Base-by-base conservation (phyloP, 2,329 filamentous ascomycete genomes). In the Sarocladiaceae sp. region DNA sequence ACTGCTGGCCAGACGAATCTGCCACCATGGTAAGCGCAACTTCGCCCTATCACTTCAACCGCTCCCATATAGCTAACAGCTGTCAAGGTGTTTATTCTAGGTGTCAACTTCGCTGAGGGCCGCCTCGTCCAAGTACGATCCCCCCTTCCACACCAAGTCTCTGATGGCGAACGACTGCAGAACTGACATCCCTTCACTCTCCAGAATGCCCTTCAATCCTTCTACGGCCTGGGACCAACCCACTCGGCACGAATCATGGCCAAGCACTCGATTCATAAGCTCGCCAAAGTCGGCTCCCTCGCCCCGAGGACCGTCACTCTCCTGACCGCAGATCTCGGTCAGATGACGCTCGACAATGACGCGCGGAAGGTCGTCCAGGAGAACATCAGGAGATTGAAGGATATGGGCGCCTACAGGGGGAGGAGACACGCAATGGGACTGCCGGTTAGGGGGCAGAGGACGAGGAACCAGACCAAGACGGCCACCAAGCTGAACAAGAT, bases 261-360 rank as follows among this genome's bases (percentile, higher is more conserved):
- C 52, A 90, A 88, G 58, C 84, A 88, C 69, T 83, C 83, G 55
- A 94, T 98, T 60, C 87, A 95, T 68, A 83, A 88, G 23, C 83
- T 79, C 46, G 85, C 87, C 52, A 85, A 82, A 58, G 73, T 97
- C 53, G 86, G 85, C 61, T 74, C 80, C 6, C 69, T 98, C 16
- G 74, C 80, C 34, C 80, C 83, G 48, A 82, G 85, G 61, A 90
- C 88, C 48, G 70, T 95, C 53, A 83, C 88, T 43, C 83, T 85
- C 44, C 73, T 98, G 48, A 93, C 85, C 18, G 85, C 85, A 42
- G 88, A 95, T 58, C 73, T 98, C 32, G 87, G 88, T 13, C 83
- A 82, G 45, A 90, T 98, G 88, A 95, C 85, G 48, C 88, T 97
- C 56, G 93, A 96, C 65, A 95, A 85, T 63, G 90, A 97, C 57